These are phyloP conservation scores for Cladobotryum protrusum DNA, from an alignment of 2,329 filamentous ascomycete species.

Conservation along the genomic window DNA sequence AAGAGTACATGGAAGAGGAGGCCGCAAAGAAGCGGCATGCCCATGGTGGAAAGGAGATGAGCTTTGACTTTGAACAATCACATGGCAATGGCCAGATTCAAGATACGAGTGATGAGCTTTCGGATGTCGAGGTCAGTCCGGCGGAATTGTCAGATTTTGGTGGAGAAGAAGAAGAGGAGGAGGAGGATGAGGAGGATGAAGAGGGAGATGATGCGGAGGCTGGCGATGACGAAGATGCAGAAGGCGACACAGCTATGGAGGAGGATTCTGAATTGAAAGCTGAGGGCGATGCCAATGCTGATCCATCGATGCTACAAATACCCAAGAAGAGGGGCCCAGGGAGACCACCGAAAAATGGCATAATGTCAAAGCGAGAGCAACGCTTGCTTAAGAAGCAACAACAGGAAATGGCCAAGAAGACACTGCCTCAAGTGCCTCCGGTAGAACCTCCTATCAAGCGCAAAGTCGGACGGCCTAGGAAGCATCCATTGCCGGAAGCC, in stretches of 20 bases:
- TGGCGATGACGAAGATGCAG: conserved; percentile 21
- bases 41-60: conserved; percentile 62
- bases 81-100: conserved; percentile 50
- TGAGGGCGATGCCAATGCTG: conserved; percentile 25
- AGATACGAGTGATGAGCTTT: conserved; percentile 50
- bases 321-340: conserved; percentile 70
- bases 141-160: conserved; percentile 35
- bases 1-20: conserved; percentile 48
- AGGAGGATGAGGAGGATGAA: conserved; percentile 17
- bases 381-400: conserved; percentile 54
- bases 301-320: conserved; percentile 36
- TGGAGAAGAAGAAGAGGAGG: conserved; percentile 26
- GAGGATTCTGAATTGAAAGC: conserved; percentile 23
- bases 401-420: conserved; percentile 45
- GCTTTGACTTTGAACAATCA: conserved; percentile 63
- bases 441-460: conserved; percentile 52
- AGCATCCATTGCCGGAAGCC: conserved; percentile 56
- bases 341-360: conserved; percentile 74
- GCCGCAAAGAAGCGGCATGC: conserved; percentile 43
- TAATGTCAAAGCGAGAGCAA: conserved; percentile 74
- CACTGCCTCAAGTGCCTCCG: conserved; percentile 39
- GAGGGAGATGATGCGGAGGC: conserved; percentile 22
- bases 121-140: conserved; percentile 37
- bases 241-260: conserved; percentile 19
- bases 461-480: conserved; percentile 59